Evolutionary conservation across 129 eudicot species (phyloP), one percentile per base, ranked within the genome.

Genomic region (Gnaphalium uliginosum): DNA sequence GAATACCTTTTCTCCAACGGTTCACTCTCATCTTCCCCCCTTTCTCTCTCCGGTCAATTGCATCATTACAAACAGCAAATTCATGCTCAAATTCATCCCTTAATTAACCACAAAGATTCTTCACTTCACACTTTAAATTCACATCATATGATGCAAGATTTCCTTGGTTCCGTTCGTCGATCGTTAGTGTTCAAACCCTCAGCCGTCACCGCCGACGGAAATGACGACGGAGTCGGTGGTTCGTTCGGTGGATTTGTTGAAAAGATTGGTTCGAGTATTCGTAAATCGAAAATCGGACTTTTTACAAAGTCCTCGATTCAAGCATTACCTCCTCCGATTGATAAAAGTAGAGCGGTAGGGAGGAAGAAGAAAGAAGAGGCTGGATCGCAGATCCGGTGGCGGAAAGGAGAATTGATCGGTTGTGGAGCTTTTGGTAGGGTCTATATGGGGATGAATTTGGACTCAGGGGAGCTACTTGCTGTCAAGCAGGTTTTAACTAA

Each of bases 371-470:
- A 26, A 11, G 89, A 83, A 21, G 84, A 72, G 15, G 81, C 90
- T 8, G 84, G 79, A 4, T 82, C 96, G 27, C 84, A 75, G 86
- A 90, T 94, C 83, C 91, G 99, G 60, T 94, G 99, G 99, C 83
- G 96, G 83, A 94, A 87, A 74, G 97, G 98, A 68, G 97, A 94
- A 61, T 68, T 94, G 80, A 94, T 94, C 57, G 99, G 99, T 4
- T 91, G 90, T 22, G 99, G 99, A 25, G 99, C 97, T 6, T 91
- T 94, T 78, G 99, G 99, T 5, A 78, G 96, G 86, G 99, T 94
- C 84, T 87, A 94, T 76, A 94, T 94, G 99, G 99, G 99, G 57
- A 91, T 94, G 99, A 91, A 94, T 76, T 85, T 94, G 6, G 99
- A 94, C 84, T 94, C 99, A 7, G 99, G 99, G 26, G 99, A 94